These are phyloP conservation scores for Obelidium mucronatum DNA, from an alignment of 192 early-diverging fungal species.

Conservation along the genomic window DNA sequence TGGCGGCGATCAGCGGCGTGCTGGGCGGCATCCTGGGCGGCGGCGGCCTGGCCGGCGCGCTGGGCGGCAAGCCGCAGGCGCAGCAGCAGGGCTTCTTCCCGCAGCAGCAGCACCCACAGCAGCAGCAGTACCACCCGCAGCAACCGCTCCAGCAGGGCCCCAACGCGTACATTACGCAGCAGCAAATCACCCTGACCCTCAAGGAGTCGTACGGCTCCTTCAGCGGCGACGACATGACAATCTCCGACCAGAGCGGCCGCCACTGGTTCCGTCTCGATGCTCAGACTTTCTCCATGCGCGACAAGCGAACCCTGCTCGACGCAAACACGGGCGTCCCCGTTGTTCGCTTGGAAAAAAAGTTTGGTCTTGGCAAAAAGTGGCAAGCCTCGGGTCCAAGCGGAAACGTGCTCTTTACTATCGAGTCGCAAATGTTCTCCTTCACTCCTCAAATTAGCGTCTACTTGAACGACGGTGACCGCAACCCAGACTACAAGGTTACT, in stretches of 20 bases:
- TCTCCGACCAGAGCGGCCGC: slow-evolving; percentile 1
- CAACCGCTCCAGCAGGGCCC: neutral
- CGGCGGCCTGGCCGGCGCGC: too few species aligned
- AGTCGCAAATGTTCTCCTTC: slow-evolving; percentile 14
- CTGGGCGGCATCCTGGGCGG: too few species aligned
- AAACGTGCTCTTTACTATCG: slow-evolving; percentile 18
- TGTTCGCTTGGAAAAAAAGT: neutral
- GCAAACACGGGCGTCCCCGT: slow-evolving; percentile 10
- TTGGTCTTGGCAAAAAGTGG: slow-evolving; percentile 9
- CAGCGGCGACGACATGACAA: slow-evolving; percentile 17
- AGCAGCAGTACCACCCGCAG: too few species aligned
- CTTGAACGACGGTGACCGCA: slow-evolving; percentile 21
- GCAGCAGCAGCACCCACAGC: too few species aligned
- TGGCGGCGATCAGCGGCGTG: neutral
- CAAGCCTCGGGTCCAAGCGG: slow-evolving; percentile 4
- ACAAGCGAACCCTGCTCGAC: slow-evolving; percentile 25
- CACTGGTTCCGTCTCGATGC: slow-evolving; percentile 25
- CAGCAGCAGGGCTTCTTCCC: too few species aligned
- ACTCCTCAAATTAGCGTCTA: slow-evolving; percentile 13
- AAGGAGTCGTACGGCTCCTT: slow-evolving; percentile 17
- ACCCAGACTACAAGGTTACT: slow-evolving; percentile 22
- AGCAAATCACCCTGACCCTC: slow-evolving; percentile 12
- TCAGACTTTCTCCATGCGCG: slow-evolving; percentile 20
- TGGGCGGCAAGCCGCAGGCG: too few species aligned
- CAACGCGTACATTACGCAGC: neutral